Percentiles rank a stretch among this genome's conserved stretches.
Evolutionary conservation across 2,329 filamentous ascomycete species (phyloP).

Genomic region (Dryadomyces quercivorus): DNA sequence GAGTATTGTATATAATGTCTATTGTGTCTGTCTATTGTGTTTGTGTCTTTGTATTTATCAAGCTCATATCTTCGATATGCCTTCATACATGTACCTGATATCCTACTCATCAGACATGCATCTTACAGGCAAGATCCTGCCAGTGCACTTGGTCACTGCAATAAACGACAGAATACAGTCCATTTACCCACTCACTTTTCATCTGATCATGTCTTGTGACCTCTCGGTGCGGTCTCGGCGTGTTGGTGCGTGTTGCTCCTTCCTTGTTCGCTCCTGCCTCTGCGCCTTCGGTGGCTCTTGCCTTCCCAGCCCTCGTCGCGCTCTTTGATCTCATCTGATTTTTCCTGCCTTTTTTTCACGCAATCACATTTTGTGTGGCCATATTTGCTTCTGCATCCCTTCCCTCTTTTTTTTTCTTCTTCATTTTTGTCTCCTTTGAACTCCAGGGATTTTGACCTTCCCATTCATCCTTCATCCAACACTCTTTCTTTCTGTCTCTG

Average conservation of each 20-base stretch:
- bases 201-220: not conserved
- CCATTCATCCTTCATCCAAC: not conserved
- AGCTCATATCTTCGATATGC: no score
- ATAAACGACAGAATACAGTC: no score
- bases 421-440: not conserved
- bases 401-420: not conserved
- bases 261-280: not conserved
- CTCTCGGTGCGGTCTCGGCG: not conserved
- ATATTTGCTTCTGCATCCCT: not conserved
- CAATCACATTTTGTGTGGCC: not conserved
- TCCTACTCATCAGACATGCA: no score
- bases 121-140: no score
- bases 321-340: not conserved
- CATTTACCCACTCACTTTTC: not conserved
- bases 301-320: not conserved
- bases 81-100: no score
- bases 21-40: no score
- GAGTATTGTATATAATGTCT: no score
- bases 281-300: not conserved
- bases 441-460: not conserved
- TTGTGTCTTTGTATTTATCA: no score
- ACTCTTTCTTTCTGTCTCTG: not conserved
- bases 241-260: not conserved
- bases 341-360: not conserved
- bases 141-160: no score